phyloP scores from a whole-genome alignment of 129 eudicot genomes.

The Chrysanthemum lavandulifolium region DNA sequence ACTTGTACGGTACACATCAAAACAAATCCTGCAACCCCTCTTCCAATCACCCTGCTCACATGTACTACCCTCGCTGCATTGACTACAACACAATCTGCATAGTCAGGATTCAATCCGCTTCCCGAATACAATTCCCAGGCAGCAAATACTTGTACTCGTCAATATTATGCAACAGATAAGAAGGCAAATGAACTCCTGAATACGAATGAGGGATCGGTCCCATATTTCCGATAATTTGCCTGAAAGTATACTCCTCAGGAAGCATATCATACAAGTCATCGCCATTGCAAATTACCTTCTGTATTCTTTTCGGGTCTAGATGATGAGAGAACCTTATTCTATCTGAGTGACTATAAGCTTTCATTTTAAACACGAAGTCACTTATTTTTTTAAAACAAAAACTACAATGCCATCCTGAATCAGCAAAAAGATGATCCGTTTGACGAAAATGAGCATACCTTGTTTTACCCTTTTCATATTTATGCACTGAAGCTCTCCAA shows the following conservation, averaged over 20 bases:
- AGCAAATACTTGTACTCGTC: constrained; percentile 50
- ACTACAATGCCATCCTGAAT: constrained; percentile 75
- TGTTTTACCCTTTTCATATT: constrained; percentile 43
- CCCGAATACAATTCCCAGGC: constrained; percentile 60
- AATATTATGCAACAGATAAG: constrained; percentile 39
- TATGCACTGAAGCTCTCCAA: constrained; percentile 66
- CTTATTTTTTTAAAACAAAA: constrained; percentile 50
- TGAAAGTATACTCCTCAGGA: constrained; percentile 62
- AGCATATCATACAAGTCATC: constrained; percentile 63
- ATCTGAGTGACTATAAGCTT: constrained; percentile 62
- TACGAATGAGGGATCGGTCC: constrained; percentile 45
- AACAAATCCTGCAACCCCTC: constrained; percentile 4
- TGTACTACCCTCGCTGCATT: constrained; percentile 9
- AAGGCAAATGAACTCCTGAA: constrained; percentile 51
- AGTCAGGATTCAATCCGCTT: constrained; percentile 25
- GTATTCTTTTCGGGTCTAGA: constrained; percentile 61
- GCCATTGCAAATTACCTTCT: constrained; percentile 51
- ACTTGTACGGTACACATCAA: constrained; percentile 14
- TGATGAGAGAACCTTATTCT: constrained; percentile 48
- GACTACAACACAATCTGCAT: constrained; percentile 3
- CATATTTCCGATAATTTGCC: constrained; percentile 42
- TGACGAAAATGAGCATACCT: constrained; percentile 58
- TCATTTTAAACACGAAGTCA: constrained; percentile 66
- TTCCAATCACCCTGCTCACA: background rate
- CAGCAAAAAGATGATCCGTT: constrained; percentile 47